These are phyloP conservation scores for Cryptosporidium baileyi DNA, from an alignment of 169 alveolate species.

Conservation along the genomic window DNA sequence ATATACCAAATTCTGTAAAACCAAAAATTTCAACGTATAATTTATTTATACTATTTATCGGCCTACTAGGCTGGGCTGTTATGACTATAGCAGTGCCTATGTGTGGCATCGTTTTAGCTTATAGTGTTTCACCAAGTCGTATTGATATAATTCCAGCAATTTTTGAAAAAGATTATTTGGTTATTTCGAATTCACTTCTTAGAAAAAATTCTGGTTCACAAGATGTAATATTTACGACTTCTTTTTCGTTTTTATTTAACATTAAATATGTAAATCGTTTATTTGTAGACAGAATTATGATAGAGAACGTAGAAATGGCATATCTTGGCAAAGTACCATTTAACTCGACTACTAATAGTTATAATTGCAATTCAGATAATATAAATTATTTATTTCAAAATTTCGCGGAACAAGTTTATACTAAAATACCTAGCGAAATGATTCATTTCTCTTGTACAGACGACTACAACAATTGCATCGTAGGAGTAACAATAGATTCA, in stretches of 20 bases:
- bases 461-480: constrained; percentile 28
- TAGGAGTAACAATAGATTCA: not conserved
- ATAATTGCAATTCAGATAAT: constrained; percentile 27
- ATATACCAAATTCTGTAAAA: not conserved
- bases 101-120: constrained; percentile 45
- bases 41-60: not conserved
- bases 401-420: not conserved
- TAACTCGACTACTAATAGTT: not conserved
- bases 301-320: constrained; percentile 54
- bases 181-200: constrained; percentile 34
- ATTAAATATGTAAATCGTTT: constrained; percentile 25
- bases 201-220: constrained; percentile 3
- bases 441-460: constrained; percentile 19
- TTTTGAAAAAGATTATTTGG: constrained; percentile 7
- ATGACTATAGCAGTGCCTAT: constrained; percentile 33
- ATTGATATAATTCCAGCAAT: constrained; percentile 56
- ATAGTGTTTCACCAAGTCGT: constrained; percentile 34
- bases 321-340: constrained; percentile 38
- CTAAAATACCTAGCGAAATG: constrained; percentile 21
- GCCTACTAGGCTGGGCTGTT: constrained; percentile 29
- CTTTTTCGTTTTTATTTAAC: constrained; percentile 36
- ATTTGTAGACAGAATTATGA: constrained; percentile 8
- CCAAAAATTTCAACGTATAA: not conserved
- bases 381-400: constrained; percentile 27
- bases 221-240: constrained; percentile 12